Percentiles rank a stretch among this genome's conserved stretches.
Conservation (phyloP, 495 filamentous ascomycete species). For the Letharia columbiana region DNA sequence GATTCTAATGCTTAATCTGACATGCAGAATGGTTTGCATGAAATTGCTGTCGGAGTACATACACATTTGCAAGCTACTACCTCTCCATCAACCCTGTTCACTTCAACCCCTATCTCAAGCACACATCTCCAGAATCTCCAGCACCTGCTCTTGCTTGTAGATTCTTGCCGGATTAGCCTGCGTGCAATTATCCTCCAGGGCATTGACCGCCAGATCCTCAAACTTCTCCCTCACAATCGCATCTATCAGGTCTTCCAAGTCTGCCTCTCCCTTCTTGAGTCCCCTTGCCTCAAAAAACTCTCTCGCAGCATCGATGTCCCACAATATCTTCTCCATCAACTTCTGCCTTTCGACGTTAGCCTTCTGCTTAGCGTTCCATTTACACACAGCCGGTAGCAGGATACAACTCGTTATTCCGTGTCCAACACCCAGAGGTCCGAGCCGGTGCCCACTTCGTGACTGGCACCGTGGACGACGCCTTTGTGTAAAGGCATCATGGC, state of each 20-base stretch:
- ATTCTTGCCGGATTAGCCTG: constrained; percentile 43
- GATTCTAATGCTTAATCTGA: too few relatives aligned
- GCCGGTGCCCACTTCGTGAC: constrained; percentile 61
- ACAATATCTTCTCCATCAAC: constrained; percentile 40
- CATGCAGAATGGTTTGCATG: too few relatives aligned
- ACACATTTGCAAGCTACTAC: too few relatives aligned
- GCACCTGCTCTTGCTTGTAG: constrained; percentile 40
- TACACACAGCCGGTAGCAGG: constrained; percentile 52
- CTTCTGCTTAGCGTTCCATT: constrained; percentile 49
- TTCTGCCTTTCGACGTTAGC: constrained; percentile 35
- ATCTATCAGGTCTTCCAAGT: constrained; percentile 49
- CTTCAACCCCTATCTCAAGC: neutral
- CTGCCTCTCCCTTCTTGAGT: constrained; percentile 31
- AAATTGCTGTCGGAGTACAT: too few relatives aligned
- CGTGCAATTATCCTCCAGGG: constrained; percentile 45
- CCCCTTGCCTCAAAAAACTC: constrained; percentile 35
- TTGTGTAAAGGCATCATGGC: constrained; percentile 44
- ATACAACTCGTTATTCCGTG: constrained; percentile 64
- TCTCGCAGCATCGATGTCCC: constrained; percentile 36
- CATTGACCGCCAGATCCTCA: constrained; percentile 43
- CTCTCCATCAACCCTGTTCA: too few relatives aligned
- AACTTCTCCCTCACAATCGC: constrained; percentile 44
- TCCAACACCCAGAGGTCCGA: constrained; percentile 54
- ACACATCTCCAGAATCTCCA: constrained; percentile 46
- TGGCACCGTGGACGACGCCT: constrained; percentile 46